Evolutionary conservation across 2,329 filamentous ascomycete species (phyloP), one percentile per base, ranked within the genome.

Genomic region (Paecilomyces sp.): DNA sequence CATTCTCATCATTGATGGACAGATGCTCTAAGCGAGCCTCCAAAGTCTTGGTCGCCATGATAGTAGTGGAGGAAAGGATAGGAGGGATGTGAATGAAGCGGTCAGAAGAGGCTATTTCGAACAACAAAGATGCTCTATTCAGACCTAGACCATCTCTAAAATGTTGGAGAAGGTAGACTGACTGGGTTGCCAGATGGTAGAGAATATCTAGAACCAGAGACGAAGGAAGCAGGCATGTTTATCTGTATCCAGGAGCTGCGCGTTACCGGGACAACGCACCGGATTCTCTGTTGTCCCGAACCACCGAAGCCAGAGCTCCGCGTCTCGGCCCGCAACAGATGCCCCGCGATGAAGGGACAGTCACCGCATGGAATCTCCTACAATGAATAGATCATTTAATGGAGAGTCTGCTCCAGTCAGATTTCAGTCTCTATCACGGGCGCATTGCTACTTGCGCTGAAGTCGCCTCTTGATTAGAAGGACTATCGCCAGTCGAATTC

Each of bases 21-120:
- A 97, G 85, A 76, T 88, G 88, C 85, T 96, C 92, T 71, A 97
- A 91, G 68, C 90, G 90, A 77, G 89, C 82, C 79, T 97, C 93
- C 54, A 97, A 82, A 57, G 85, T 86, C 67, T 90, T 85, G 61
- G 89, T 85, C 64, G 92, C 85, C 89, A 93, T 84, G 52, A 55
- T 87, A 36, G 55, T 59, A 57, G 60, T 18, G 59, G 41, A 28
- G 25, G 25, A 28, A 28, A 22, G 41, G 8, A 8, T 18, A 8
- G 6, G 31, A 47, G 7, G 31, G 31, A 47, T 22, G 41, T 18
- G 41, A 47, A 52, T 36, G 54, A 33, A 57, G 58, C 41, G 61
- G 59, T 59, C 28, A 51, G 15, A 11, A 51, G 2, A 33, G 31
- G 9, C 3, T 47, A 47, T 47, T 9, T 47, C 41, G 41, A 22